Percentiles rank a stretch among this genome's conserved stretches.
Conservation (phyloP, 441 rosid genomes). For the Adansonia gregorii region DNA sequence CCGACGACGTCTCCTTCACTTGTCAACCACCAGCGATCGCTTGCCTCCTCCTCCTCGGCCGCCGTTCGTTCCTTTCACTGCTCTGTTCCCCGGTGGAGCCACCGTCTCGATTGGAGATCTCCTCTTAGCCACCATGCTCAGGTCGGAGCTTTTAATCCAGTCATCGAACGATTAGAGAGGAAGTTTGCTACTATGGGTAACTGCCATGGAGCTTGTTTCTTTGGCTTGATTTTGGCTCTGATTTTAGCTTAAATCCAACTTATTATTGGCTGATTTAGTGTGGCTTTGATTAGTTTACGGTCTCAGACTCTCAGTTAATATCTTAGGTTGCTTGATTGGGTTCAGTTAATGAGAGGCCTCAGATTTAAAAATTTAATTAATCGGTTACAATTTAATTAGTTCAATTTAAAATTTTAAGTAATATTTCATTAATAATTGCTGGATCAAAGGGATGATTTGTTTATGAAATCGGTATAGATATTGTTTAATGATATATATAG, state of each 20-base stretch:
- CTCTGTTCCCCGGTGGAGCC: conserved; percentile 77
- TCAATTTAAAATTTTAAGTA: neutral
- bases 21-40: conserved; percentile 52
- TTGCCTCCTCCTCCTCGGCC: conserved; percentile 54
- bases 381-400: neutral
- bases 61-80: conserved; percentile 55
- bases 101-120: conserved; percentile 69
- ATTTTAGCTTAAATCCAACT: neutral
- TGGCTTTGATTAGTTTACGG: neutral
- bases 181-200: conserved; percentile 90
- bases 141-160: conserved; percentile 66
- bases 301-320: conserved; percentile 9
- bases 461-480: neutral
- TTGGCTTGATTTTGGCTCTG: neutral
- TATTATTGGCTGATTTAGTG: neutral
- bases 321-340: neutral
- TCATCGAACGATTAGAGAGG: conserved; percentile 65
- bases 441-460: neutral
- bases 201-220: conserved; percentile 23
- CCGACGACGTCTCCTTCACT: conserved; percentile 27
- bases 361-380: neutral
- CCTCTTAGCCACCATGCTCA: conserved; percentile 64
- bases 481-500: neutral
- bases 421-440: neutral
- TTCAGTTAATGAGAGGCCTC: neutral